Conservation (phyloP, 768 basidiomycete genomes). For the Gloeostereum incarnatum region DNA sequence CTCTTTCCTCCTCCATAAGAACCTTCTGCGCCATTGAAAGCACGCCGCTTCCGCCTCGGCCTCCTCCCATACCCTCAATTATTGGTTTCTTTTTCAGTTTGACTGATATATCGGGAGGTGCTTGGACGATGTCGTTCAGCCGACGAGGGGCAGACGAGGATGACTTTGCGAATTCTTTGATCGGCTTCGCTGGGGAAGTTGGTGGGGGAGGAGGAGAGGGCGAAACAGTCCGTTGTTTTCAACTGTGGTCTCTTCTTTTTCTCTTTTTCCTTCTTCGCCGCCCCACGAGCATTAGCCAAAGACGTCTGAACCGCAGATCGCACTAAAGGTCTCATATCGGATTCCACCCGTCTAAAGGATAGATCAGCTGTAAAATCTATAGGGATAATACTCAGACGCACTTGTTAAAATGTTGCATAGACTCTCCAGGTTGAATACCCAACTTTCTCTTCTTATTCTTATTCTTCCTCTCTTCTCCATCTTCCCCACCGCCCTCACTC, state of each 20-base stretch:
- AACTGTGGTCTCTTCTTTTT: constrained; percentile 12
- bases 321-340: constrained; percentile 56
- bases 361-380: constrained; percentile 2
- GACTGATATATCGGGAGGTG: constrained; percentile 60
- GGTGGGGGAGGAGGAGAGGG: constrained; percentile 12
- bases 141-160: constrained; percentile 52
- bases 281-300: constrained; percentile 37
- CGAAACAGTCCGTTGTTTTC: constrained; percentile 9
- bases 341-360: constrained; percentile 56
- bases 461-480: constrained; percentile 10
- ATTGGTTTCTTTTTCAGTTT: constrained; percentile 26
- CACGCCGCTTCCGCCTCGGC: constrained; percentile 37
- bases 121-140: constrained; percentile 63
- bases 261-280: constrained; percentile 20
- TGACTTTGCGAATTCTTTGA: constrained; percentile 39
- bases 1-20: constrained; percentile 71
- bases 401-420: constrained; percentile 71
- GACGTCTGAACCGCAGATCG: constrained; percentile 52
- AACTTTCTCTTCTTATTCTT: constrained; percentile 21
- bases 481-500: constrained; percentile 17
- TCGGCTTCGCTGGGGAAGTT: constrained; percentile 15
- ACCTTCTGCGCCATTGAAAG: constrained; percentile 68
- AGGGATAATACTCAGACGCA: constrained; percentile 19
- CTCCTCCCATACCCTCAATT: constrained; percentile 10
- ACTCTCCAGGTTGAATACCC: constrained; percentile 57